Evolutionary conservation across 257 asterid species (phyloP), one percentile per base, ranked within the genome.

Genomic region (Scutellaria baicalensis): DNA sequence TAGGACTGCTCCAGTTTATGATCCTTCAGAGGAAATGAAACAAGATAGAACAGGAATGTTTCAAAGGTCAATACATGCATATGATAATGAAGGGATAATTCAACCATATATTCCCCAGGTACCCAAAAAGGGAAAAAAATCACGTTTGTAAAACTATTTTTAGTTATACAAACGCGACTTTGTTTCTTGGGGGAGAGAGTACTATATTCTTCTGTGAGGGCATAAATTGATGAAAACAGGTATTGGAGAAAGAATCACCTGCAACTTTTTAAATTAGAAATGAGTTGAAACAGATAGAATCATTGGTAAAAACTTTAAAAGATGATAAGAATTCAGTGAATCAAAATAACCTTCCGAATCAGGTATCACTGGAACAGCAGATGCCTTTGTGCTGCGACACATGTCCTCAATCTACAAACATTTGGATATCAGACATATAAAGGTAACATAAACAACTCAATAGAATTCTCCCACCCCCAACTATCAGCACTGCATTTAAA

Each of bases 361-460:
- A 31, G 97, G 96, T 71, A 93, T 64, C 23, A 93, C 96, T 35
- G 99, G 97, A 77, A 93, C 70, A 13, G 91, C 99, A 73, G 95
- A 86, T 81, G 99, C 89, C 70, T 78, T 84, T 73, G 96, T 85
- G 71, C 82, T 83, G 74, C 83, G 90, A 71, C 99, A 91, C 95
- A 93, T 87, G 73, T 72, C 85, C 85, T 89, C 97, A 66, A 93
- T 93, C 99, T 91, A 85, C 78, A 84, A 38, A 74, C 71, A 84
- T 61, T 55, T 23, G 39, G 31, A 73, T 42, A 31, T 58, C 40
- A 35, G 50, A 23, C 13, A 48, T 56, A 68, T 67, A 18, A 70
- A 68, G 43, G 55, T 49, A 51, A 20, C 6, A 50, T 18, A 57
- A 14, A 57, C 16, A 44, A 42, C 54, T 39, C 40, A 47, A 6